A percentile compares a stretch with the other conserved stretches of the same genome.
Evolutionary conservation across 257 asterid genomes (phyloP).

Genomic region (Mentha longifolia): DNA sequence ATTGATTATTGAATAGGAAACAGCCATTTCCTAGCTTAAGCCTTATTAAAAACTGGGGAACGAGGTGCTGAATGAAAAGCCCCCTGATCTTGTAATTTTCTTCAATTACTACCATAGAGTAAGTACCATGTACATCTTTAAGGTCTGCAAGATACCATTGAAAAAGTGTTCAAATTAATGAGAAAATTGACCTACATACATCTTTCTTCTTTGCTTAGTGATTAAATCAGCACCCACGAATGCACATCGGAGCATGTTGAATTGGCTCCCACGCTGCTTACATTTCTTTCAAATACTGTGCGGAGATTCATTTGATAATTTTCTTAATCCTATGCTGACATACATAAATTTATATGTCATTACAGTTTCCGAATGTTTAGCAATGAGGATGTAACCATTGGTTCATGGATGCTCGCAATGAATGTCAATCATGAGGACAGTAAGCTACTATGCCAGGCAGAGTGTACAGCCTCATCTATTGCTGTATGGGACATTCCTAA

Average conservation of each 20-base stretch:
- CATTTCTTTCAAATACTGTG: neutral
- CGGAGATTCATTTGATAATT: neutral
- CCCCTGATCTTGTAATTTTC: neutral
- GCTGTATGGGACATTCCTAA: slow-evolving; percentile 99
- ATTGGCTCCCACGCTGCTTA: neutral
- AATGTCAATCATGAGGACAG: slow-evolving; percentile 86
- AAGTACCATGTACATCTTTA: neutral
- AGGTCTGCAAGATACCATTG: slow-evolving; percentile 1
- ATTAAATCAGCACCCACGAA: neutral
- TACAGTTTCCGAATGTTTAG: slow-evolving; percentile 97
- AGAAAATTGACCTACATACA: neutral
- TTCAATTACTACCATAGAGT: neutral
- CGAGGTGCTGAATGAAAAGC: neutral
- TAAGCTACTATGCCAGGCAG: slow-evolving; percentile 65
- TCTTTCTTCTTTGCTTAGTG: neutral
- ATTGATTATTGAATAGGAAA: neutral
- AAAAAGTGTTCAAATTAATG: neutral
- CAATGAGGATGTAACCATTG: slow-evolving; percentile 98
- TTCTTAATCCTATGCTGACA: slow-evolving; percentile 2
- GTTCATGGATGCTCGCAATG: slow-evolving; percentile 99
- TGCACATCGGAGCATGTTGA: neutral
- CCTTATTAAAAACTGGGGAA: neutral
- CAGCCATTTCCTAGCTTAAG: neutral
- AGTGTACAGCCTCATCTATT: slow-evolving; percentile 72
- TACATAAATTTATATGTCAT: slow-evolving; percentile 4